Evolutionary conservation across 2,329 filamentous ascomycete species (phyloP), one percentile per base, ranked within the genome.

Genomic region (Fusarium sp.): DNA sequence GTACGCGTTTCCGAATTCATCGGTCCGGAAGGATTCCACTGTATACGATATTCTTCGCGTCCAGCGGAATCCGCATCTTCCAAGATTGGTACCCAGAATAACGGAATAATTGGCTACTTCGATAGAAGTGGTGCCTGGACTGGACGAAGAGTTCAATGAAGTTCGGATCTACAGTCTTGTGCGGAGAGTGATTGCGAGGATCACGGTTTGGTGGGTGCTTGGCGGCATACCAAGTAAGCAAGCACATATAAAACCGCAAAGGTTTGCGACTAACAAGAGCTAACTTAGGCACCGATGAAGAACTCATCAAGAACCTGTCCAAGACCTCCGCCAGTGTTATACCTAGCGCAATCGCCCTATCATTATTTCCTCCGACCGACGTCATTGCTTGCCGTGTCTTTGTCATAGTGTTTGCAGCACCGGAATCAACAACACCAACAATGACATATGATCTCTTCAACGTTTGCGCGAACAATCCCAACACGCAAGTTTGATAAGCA

Each of bases 211-310:
- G 39, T 15, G 10, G 13, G 5, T 41, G 22, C 13, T 41, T n/a
- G 39, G 22, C 13, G 39, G 8, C 22, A 41, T 1, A 24, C 55
- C 22, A 5, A 30, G 38, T 56, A 13, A 24, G 58, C 1, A n/a
- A n/a, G 1, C 2, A 15, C 4, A 3, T 1, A n/a, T n/a, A 15
- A 35, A 35, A 10, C 39, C 6, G 13, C 8, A 42, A n/a, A 15
- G 6, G 13, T 42, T n/a, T n/a, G 22, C 14, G 6, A 42, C 22
- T n/a, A 9, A 42, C 6, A 42, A n/a, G 5, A 36, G 1, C 9
- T 18, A 36, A 18, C 35, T 36, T 42, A 56, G 38, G n/a, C 1
- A 20, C 30, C 0, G 24, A 62, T 5, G 12, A 30, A 12, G n/a
- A 56, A 4, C 58, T 61, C 0, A 15, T 61, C 3, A 15, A 36